Evolutionary conservation across 2,329 filamentous ascomycete genomes (phyloP), one percentile per base, ranked within the genome.

Genomic region (Sphaerulina populicola): DNA sequence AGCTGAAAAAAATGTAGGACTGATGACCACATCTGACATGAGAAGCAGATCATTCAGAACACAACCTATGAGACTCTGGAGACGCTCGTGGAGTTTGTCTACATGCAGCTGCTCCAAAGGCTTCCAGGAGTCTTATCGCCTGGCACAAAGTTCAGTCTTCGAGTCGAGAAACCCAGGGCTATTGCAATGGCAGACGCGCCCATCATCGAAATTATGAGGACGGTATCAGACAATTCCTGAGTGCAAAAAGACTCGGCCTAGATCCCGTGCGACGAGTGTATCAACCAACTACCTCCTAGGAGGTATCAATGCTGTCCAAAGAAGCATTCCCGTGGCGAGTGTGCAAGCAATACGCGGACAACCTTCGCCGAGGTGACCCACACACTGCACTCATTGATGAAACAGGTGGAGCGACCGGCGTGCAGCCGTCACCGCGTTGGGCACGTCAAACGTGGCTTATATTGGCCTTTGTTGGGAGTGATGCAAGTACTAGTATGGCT

Each of bases 131-230:
- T 9, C 49, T 52, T 49, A 6, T 51, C 67, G 35, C 57, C 66
- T 10, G 70, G 71, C 11, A 76, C 77, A 68, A 73, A 73, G 51
- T 70, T 89, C 45, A 77, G 74, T 53, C 74, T 89, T 35, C 71
- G 72, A 21, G 70, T 89, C 46, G 81, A 82, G 67, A 89, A 89
- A 70, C 86, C 86, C 2, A 80, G 83, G 10, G 86, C 86, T 0
- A 82, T 89, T 15, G 77, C 81, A 0, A 79, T 85, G 60, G 86
- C 86, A 1, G 85, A 88, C 57, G 82, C 81, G 9, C 83, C 85
- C 0, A 74, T 77, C 4, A 80, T 89, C 5, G 83, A 88, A 65
- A 73, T 83, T 33, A 60, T 61, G 4, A 44, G 60, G 21, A 52
- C 52, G 21, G 56, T 59, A 33, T 53, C 57, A 11, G 23, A 10